Percentiles rank a stretch among this genome's conserved stretches.
Conservation (phyloP, 805 yeast species). For the Nakazawaea sp. region DNA sequence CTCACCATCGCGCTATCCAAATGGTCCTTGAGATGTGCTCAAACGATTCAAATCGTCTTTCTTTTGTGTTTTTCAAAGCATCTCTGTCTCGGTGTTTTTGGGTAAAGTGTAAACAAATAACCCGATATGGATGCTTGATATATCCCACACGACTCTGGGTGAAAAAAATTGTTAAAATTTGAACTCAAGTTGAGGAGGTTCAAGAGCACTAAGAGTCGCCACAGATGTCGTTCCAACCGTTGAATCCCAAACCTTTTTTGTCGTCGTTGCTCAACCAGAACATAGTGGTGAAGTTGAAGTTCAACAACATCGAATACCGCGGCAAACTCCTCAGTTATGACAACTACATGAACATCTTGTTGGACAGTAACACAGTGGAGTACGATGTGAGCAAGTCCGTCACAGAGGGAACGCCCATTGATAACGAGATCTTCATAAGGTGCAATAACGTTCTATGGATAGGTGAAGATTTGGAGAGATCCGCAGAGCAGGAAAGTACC, state of each 20-base stretch:
- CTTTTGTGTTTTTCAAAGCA: no score
- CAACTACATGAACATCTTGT: conserved; percentile 84
- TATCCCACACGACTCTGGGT: neutral
- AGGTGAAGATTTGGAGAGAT: conserved; percentile 30
- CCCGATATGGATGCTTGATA: neutral
- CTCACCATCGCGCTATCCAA: no score
- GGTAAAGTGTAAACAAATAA: conserved; percentile 1
- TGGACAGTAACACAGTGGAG: conserved; percentile 49
- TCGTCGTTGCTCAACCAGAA: conserved; percentile 64
- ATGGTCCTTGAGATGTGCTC: no score
- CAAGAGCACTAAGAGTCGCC: neutral
- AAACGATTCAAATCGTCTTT: no score
- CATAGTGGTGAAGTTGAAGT: conserved; percentile 77
- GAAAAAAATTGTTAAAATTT: neutral
- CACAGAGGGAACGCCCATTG: conserved; percentile 23
- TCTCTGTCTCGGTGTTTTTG: no score
- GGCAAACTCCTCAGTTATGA: conserved; percentile 79
- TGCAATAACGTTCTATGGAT: conserved; percentile 88
- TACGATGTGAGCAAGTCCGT: conserved; percentile 39
- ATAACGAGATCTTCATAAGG: conserved; percentile 68
- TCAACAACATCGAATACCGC: conserved; percentile 83
- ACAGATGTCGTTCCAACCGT: conserved; percentile 46
- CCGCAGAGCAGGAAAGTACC: conserved; percentile 11
- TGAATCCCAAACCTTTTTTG: conserved; percentile 88
- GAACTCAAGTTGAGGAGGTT: neutral